Conservation (phyloP, 2,329 filamentous ascomycete genomes). For the Fulvia fulva region DNA sequence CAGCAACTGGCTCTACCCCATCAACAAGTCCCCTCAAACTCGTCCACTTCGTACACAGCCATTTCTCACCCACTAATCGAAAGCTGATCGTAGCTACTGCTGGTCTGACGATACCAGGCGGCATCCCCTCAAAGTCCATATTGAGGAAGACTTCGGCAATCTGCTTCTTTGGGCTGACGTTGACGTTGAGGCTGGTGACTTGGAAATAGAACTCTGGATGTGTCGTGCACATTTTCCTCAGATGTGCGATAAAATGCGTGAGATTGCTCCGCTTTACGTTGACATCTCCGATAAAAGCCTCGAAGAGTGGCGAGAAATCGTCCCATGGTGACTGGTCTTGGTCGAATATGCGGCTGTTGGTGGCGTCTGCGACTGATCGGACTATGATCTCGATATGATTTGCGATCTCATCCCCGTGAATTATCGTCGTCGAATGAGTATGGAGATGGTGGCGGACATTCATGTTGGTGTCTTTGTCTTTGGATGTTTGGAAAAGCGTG, state of each 20-base stretch:
- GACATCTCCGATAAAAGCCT: background rate
- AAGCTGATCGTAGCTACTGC: background rate
- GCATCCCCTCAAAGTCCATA: background rate
- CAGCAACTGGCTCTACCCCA: background rate
- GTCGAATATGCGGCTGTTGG: background rate
- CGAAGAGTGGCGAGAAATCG: background rate
- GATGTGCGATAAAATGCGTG: background rate
- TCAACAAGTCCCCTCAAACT: slow-evolving; percentile 3
- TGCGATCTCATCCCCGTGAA: background rate
- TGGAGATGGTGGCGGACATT: no score
- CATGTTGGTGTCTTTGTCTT: no score
- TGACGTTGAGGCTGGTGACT: background rate
- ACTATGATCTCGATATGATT: background rate
- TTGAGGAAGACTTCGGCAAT: background rate
- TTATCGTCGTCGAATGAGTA: no score
- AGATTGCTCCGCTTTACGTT: background rate
- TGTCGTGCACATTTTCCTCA: background rate
- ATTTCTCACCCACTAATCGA: background rate
- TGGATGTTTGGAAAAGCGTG: no score
- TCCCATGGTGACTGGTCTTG: background rate
- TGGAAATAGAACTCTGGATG: background rate
- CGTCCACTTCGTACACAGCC: background rate
- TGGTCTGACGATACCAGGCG: slow-evolving; percentile 2
- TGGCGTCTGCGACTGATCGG: background rate
- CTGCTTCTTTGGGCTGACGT: background rate